A percentile compares a stretch with the other conserved stretches of the same genome.
Evolutionary conservation across 148 eudicot genomes (phyloP).

Genomic region (Diospyros lotus): DNA sequence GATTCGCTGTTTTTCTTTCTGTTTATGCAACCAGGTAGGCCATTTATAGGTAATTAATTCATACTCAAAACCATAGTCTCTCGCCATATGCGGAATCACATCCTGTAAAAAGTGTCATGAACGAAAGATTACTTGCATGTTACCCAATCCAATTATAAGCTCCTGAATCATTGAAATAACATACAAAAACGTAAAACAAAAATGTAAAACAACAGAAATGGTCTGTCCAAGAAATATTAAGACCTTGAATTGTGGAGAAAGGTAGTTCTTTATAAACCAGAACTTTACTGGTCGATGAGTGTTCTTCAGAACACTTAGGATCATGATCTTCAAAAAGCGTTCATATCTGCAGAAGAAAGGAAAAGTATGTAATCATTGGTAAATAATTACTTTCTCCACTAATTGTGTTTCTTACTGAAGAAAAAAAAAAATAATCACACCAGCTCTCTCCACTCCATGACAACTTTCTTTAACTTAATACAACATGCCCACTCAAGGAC

Average conservation of each 20-base stretch:
- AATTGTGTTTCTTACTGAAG: too few species aligned
- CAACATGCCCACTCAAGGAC: too few species aligned
- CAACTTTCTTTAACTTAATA: too few species aligned
- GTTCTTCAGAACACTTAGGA: slow-evolving; percentile 82
- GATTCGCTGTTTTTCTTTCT: slow-evolving; percentile 89
- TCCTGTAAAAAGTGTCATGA: slow-evolving; percentile 43
- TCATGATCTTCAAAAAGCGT: slow-evolving; percentile 94
- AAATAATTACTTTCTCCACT: too few species aligned
- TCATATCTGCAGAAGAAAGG: slow-evolving; percentile 58
- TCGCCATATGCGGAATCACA: slow-evolving; percentile 94
- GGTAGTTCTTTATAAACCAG: slow-evolving; percentile 97
- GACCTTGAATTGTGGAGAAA: slow-evolving; percentile 98
- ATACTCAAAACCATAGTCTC: slow-evolving; percentile 86
- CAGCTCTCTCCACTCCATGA: too few species aligned
- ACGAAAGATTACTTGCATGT: neutral
- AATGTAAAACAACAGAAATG: neutral
- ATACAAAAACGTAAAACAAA: neutral
- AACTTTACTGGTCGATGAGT: slow-evolving; percentile 90
- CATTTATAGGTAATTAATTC: slow-evolving; percentile 90
- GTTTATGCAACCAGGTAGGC: slow-evolving; percentile 98
- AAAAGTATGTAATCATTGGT: too few species aligned
- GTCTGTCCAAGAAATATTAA: slow-evolving; percentile 7
- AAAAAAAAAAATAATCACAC: too few species aligned
- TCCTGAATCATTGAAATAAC: neutral
- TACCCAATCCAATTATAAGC: neutral